phyloP scores from a whole-genome alignment of 1,139 yeast species.

The Debaryomycetaceae sp. region DNA sequence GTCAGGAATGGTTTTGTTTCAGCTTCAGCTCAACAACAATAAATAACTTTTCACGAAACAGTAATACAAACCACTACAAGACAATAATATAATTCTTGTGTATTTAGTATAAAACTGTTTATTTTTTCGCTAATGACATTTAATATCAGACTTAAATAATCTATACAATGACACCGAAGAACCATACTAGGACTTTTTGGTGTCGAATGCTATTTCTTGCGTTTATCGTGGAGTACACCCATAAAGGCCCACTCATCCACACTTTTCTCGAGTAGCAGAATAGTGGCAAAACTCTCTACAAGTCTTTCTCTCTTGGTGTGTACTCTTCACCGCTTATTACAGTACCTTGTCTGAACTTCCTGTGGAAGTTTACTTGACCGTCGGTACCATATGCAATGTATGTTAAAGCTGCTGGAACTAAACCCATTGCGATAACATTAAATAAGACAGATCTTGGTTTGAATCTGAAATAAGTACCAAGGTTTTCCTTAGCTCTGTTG shows the following conservation, averaged over 20 bases:
- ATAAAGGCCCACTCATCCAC: too few species aligned
- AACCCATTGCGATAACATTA: slow-evolving; percentile 36
- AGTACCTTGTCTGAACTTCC: slow-evolving; percentile 35
- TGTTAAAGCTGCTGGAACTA: slow-evolving; percentile 36
- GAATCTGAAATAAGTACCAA: slow-evolving; percentile 45
- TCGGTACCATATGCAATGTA: slow-evolving; percentile 37
- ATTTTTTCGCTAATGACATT: not conserved
- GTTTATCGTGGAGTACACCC: too few species aligned
- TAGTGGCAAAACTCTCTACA: too few species aligned
- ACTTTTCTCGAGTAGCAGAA: too few species aligned
- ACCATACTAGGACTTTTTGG: not conserved
- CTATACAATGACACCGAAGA: not conserved
- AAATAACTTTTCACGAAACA: not conserved
- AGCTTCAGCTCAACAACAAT: slow-evolving; percentile 18
- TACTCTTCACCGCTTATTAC: slow-evolving; percentile 38
- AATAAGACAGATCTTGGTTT: slow-evolving; percentile 38
- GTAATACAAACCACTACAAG: not conserved
- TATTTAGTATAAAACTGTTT: slow-evolving; percentile 3
- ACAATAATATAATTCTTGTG: slow-evolving; percentile 1
- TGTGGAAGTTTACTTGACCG: slow-evolving; percentile 31
- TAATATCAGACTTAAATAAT: slow-evolving; percentile 1
- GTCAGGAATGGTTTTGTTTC: slow-evolving; percentile 38
- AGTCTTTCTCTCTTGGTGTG: slow-evolving; percentile 46
- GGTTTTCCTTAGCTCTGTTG: slow-evolving; percentile 41
- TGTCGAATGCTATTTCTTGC: slow-evolving; percentile 1